Evolutionary conservation across 2,329 filamentous ascomycete genomes (phyloP), one percentile per base, ranked within the genome.

Genomic region (Curvularia hawaiiensis): DNA sequence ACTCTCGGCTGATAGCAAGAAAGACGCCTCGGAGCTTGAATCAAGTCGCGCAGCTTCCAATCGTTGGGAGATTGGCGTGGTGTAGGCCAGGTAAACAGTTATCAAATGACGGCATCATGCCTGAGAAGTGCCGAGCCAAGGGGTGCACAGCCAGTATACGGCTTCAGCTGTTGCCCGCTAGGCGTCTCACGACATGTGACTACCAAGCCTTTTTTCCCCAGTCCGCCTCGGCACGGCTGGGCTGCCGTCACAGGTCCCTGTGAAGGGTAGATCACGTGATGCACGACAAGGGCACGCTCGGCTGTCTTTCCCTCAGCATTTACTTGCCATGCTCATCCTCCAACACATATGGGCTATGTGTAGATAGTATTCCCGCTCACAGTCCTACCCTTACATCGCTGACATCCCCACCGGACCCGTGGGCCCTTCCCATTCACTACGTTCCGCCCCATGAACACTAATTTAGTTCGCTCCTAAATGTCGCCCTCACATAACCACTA

Each of bases 21-120:
- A 31, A 52, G 46, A 47, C 26, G 53, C 53, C 35, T 18, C 52
- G 46, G 53, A 50, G 43, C 50, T 62, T 52, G 50, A 50, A 45
- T 49, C 43, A 35, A 52, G 14, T 50, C n/a, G 26, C 35, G 28
- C 54, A 26, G 33, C 33, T 48, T 33, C 14, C 33, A 49, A n/a
- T 14, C 47, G 48, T 51, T 45, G 54, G 33, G 55, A 54, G 39
- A 40, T 46, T 52, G 52, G 41, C 33, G 44, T 50, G 30, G 43
- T 45, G 44, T 28, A 47, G 28, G 28, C 43, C 50, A 35, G 33
- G 51, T 35, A 38, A 22, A 43, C 38, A 46, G 44, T 40, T 46
- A 41, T 48, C 26, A 45, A 41, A 65, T 65, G 60, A 65, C 62
- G 62, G 57, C 62, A 64, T 64, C 44, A 50, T 50, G 51, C 60